Evolutionary conservation across 2,329 filamentous ascomycete species (phyloP).

Genomic region (Polytolypa hystricis): DNA sequence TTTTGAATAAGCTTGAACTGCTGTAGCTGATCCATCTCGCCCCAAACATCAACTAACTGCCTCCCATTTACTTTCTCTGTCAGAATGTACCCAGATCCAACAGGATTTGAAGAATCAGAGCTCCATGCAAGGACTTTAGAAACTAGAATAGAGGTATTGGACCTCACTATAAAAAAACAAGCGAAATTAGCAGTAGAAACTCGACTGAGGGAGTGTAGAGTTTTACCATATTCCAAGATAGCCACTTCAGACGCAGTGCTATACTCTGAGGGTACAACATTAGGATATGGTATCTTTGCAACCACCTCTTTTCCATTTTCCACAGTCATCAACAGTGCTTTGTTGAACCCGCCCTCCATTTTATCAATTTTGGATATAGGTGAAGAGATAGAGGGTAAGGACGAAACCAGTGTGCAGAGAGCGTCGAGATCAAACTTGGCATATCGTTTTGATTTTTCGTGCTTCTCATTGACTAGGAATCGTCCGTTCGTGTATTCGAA

Average conservation of each 20-base stretch:
- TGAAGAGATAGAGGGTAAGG: background rate
- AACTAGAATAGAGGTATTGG: background rate
- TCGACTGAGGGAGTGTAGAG: background rate
- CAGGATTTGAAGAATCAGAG: background rate
- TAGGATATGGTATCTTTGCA: slow-evolving; percentile 16
- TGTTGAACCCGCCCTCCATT: slow-evolving; percentile 18
- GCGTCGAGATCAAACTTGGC: slow-evolving; percentile 12
- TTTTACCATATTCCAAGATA: slow-evolving; percentile 18
- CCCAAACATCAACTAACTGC: background rate
- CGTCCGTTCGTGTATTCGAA: background rate
- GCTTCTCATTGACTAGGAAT: background rate
- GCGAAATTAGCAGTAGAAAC: background rate
- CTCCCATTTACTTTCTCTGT: background rate
- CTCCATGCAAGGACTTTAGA: background rate
- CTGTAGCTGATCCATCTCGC: background rate
- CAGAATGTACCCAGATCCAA: background rate
- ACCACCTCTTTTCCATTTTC: slow-evolving; percentile 15
- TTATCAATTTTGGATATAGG: background rate
- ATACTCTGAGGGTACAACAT: slow-evolving; percentile 12
- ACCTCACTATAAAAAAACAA: background rate
- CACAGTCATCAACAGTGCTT: slow-evolving; percentile 14
- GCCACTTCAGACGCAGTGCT: slow-evolving; percentile 25
- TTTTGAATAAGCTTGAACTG: background rate
- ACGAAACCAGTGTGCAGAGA: slow-evolving; percentile 8
- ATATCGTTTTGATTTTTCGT: slow-evolving; percentile 4